Conservation (phyloP, 2,329 filamentous ascomycete species). For the Verticillium alfalfae region DNA sequence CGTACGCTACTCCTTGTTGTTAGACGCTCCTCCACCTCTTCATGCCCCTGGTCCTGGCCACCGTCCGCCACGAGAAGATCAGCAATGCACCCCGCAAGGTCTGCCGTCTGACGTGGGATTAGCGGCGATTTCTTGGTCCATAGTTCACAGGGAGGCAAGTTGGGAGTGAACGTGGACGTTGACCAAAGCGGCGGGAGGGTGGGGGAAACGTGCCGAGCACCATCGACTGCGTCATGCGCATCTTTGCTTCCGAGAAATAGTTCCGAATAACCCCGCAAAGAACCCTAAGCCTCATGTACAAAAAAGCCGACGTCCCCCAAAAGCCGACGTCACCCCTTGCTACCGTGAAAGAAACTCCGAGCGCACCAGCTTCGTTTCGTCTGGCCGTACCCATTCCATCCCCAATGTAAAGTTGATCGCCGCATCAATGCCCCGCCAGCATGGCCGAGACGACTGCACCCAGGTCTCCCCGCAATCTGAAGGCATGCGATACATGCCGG, state of each 20-base stretch:
- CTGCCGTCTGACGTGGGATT: background rate
- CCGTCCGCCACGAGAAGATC: background rate
- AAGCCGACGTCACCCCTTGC: background rate
- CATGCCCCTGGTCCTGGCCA: background rate
- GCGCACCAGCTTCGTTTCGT: background rate
- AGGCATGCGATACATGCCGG: slow-evolving; percentile 23
- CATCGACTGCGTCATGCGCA: background rate
- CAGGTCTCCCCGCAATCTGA: slow-evolving; percentile 10
- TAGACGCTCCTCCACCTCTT: too few species aligned
- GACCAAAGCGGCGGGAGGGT: background rate
- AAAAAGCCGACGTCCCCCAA: background rate
- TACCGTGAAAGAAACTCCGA: background rate
- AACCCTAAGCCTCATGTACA: background rate
- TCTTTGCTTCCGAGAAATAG: background rate
- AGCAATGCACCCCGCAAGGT: background rate
- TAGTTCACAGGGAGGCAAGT: background rate
- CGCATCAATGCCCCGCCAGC: background rate
- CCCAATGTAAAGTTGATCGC: background rate
- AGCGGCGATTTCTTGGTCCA: background rate
- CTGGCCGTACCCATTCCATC: background rate
- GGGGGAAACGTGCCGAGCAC: background rate
- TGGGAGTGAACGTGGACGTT: background rate
- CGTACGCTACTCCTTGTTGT: background rate
- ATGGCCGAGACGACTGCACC: background rate
- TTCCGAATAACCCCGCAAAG: background rate